A percentile compares a stretch with the other conserved stretches of the same genome.
Evolutionary conservation across 495 filamentous ascomycete species (phyloP).

Genomic region (Entonaema liquescens): DNA sequence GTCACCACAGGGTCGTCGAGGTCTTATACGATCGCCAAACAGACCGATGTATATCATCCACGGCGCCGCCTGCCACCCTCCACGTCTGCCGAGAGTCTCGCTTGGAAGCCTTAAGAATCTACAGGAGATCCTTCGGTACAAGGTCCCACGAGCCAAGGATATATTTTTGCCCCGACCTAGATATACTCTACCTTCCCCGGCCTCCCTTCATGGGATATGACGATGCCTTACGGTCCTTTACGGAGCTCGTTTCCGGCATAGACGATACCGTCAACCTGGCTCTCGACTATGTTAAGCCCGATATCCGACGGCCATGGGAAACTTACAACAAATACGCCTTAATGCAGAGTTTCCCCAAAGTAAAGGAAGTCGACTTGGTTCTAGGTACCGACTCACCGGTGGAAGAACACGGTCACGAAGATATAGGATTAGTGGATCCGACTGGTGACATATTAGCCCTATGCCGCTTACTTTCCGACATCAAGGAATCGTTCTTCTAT

Average conservation of each 20-base stretch:
- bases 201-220: constrained; percentile 58
- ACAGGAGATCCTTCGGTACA: constrained; percentile 54
- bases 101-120: constrained; percentile 52
- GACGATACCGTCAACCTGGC: constrained; percentile 51
- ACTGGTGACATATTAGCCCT: constrained; percentile 43
- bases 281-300: constrained; percentile 57
- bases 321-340: constrained; percentile 60
- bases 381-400: constrained; percentile 23
- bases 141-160: constrained; percentile 43
- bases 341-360: constrained; percentile 52
- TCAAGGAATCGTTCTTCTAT: constrained; percentile 52
- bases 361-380: constrained; percentile 55
- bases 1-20: constrained; percentile 52
- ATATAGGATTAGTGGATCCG: constrained; percentile 52
- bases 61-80: constrained; percentile 52
- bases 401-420: constrained; percentile 32
- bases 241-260: constrained; percentile 37
- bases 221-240: constrained; percentile 54
- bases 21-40: constrained; percentile 48
- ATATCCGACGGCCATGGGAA: constrained; percentile 62
- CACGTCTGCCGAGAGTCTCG: constrained; percentile 56
- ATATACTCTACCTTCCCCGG: constrained; percentile 61
- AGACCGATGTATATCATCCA: constrained; percentile 48
- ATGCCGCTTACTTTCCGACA: constrained; percentile 50
- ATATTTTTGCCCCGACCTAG: constrained; percentile 56